phyloP scores from a whole-genome alignment of 2,329 filamentous ascomycete genomes.

The Talaromyces rugulosus region DNA sequence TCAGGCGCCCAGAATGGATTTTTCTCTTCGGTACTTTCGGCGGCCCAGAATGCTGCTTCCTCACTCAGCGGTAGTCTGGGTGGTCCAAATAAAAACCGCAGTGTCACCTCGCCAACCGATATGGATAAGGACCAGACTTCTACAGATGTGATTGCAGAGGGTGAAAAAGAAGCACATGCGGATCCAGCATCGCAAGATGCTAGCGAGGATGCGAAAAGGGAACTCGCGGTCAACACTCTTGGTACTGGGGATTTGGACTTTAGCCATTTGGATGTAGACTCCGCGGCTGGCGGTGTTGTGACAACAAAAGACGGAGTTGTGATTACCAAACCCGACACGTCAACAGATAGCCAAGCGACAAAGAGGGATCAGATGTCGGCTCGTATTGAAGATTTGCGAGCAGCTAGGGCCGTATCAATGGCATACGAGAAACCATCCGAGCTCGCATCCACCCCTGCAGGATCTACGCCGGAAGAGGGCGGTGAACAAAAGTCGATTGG shows the following conservation, averaged over 20 bases:
- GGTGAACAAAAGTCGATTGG: conserved; percentile 27
- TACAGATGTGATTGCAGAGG: conserved; percentile 17
- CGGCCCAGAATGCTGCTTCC: conserved; percentile 85
- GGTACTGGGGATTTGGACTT: conserved; percentile 85
- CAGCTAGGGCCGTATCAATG: conserved; percentile 57
- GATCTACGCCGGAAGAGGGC: conserved; percentile 30
- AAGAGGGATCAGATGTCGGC: conserved; percentile 50
- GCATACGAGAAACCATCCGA: conserved; percentile 50
- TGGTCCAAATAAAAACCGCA: conserved; percentile 46
- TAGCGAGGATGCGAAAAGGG: conserved; percentile 51
- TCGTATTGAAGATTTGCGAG: conserved; percentile 56
- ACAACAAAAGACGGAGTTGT: conserved; percentile 36
- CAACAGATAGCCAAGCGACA: conserved; percentile 28
- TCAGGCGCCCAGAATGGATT: conserved; percentile 63
- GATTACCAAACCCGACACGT: conserved; percentile 30
- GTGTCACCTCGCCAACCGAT: conserved; percentile 22
- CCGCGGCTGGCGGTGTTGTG: conserved; percentile 28
- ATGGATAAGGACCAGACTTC: conserved; percentile 13
- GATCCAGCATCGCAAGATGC: conserved; percentile 22
- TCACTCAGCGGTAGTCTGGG: conserved; percentile 64
- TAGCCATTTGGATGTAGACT: conserved; percentile 73
- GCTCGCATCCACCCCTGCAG: conserved; percentile 35
- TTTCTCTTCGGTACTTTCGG: conserved; percentile 90
- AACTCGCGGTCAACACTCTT: conserved; percentile 80
- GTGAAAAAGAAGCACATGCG: conserved; percentile 21